phyloP scores from a whole-genome alignment of 2,329 filamentous ascomycete species.

The Balansia obtecta region DNA sequence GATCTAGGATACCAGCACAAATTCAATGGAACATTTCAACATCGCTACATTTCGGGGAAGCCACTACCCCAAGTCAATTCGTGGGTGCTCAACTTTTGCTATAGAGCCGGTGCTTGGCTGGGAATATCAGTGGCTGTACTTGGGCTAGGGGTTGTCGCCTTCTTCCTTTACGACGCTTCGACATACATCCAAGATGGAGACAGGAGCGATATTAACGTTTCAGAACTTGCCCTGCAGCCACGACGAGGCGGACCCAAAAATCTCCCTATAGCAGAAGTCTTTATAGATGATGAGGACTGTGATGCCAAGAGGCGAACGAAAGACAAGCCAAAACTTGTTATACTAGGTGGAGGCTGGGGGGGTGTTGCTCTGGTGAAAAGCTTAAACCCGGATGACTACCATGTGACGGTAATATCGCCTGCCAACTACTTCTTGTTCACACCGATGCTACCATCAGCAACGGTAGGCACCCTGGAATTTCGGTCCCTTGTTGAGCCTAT shows the following conservation, averaged over 20 bases:
- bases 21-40: neutral
- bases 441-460: conserved; percentile 93
- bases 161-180: conserved; percentile 88
- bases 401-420: conserved; percentile 88
- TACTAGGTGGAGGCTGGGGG: conserved; percentile 91
- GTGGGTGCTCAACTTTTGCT: conserved; percentile 44
- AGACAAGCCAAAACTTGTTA: conserved; percentile 84
- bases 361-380: conserved; percentile 86
- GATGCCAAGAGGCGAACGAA: conserved; percentile 58
- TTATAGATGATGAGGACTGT: conserved; percentile 80
- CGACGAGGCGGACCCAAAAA: conserved; percentile 86
- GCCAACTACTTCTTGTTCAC: conserved; percentile 97
- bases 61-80: conserved; percentile 37
- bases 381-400: conserved; percentile 81
- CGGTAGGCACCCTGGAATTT: conserved; percentile 86
- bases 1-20: neutral
- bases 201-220: conserved; percentile 67
- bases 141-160: conserved; percentile 58
- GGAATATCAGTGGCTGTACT: conserved; percentile 66
- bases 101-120: conserved; percentile 46
- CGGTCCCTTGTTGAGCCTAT: conserved; percentile 89
- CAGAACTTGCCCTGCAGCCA: conserved; percentile 69
- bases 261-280: conserved; percentile 74
- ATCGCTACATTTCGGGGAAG: conserved; percentile 32
- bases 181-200: conserved; percentile 69